These are phyloP conservation scores for Diplodia seriata DNA, from an alignment of 2,329 filamentous ascomycete species.

Conservation along the genomic window DNA sequence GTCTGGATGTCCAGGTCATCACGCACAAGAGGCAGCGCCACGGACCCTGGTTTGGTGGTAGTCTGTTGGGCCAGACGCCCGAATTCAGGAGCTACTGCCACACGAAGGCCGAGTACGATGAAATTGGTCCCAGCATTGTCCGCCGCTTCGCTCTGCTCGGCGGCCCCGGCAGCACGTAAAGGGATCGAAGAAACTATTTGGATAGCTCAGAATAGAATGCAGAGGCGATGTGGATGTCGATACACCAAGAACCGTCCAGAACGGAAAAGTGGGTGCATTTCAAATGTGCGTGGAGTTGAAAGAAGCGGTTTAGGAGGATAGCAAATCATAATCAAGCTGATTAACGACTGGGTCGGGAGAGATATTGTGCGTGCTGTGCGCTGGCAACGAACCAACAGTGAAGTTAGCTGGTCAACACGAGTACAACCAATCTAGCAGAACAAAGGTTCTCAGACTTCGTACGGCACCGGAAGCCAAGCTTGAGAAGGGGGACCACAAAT, in stretches of 20 bases:
- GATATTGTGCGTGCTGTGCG: background rate
- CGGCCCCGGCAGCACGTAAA: slow-evolving; percentile 80
- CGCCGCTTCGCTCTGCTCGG: slow-evolving; percentile 92
- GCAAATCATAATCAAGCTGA: slow-evolving; percentile 29
- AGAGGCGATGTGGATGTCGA: slow-evolving; percentile 16
- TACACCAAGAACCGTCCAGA: slow-evolving; percentile 16
- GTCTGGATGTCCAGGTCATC: slow-evolving; percentile 95
- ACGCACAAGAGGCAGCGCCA: slow-evolving; percentile 97
- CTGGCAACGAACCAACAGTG: too few species aligned
- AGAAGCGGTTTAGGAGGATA: slow-evolving; percentile 13
- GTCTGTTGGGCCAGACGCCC: slow-evolving; percentile 92
- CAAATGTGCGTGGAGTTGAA: slow-evolving; percentile 16
- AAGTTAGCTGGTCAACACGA: background rate
- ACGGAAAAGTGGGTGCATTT: slow-evolving; percentile 22
- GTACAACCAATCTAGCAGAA: background rate
- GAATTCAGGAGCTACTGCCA: slow-evolving; percentile 99
- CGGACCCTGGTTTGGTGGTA: slow-evolving; percentile 98
- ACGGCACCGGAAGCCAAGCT: background rate
- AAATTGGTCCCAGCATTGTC: slow-evolving; percentile 82
- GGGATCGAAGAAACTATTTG: background rate
- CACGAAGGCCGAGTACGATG: slow-evolving; percentile 59
- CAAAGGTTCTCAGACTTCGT: background rate
- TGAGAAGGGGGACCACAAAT: background rate
- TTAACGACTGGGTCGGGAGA: background rate
- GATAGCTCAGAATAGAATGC: background rate